These are phyloP conservation scores for Cutaneotrichosporon curvatum DNA, from an alignment of 1,284 basidiomycete genomes.

Conservation along the genomic window DNA sequence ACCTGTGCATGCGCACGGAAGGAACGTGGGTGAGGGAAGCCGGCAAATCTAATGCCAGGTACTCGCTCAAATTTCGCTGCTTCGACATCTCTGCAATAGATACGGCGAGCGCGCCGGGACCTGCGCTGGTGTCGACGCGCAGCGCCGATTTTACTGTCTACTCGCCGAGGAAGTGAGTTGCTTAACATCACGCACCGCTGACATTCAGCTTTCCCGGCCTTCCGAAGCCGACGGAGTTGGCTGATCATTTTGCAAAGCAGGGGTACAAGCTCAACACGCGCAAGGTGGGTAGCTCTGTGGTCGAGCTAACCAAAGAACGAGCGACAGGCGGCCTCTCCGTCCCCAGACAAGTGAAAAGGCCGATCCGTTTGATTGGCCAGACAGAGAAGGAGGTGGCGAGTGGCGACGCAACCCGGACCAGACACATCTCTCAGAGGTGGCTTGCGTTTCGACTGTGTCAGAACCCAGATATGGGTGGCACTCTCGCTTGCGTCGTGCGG, in stretches of 20 bases:
- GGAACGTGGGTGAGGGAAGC: conserved; percentile 20
- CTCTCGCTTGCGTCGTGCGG: no score
- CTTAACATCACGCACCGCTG: background rate
- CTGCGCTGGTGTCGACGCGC: conserved; percentile 23
- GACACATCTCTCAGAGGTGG: no score
- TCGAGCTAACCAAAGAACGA: conserved; percentile 5
- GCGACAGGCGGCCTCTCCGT: conserved; percentile 3
- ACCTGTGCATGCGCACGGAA: conserved; percentile 36
- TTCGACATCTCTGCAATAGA: conserved; percentile 30
- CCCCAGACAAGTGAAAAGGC: background rate
- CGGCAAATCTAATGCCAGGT: conserved; percentile 14
- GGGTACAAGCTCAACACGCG: conserved; percentile 44
- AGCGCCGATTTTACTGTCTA: conserved; percentile 35
- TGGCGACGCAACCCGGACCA: no score
- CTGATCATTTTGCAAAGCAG: conserved; percentile 39
- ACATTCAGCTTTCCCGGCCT: conserved; percentile 34
- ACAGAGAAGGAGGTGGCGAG: background rate
- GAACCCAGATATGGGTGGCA: no score
- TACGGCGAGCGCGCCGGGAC: conserved; percentile 6
- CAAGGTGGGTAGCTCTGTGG: conserved; percentile 26
- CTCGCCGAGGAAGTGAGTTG: conserved; percentile 36
- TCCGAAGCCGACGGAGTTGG: conserved; percentile 34
- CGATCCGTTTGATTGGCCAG: background rate
- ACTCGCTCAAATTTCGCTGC: conserved; percentile 32
- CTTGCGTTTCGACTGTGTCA: no score